Base-by-base conservation (phyloP, 352 stramenopile species). In the Globisporangium megalacanthum region DNA sequence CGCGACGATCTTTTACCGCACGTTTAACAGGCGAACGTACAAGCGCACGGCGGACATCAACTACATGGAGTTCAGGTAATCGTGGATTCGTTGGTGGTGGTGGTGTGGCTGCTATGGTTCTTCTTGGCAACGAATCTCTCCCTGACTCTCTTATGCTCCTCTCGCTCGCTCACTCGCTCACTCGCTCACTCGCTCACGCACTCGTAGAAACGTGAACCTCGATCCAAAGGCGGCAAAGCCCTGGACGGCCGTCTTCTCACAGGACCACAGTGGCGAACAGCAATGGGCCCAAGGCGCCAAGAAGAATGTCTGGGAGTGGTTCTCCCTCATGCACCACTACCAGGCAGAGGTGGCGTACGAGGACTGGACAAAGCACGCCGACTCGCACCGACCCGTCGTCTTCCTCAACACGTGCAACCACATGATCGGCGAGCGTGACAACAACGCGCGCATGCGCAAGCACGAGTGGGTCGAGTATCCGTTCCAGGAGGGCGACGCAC, bases 281-380 rank as follows among this genome's bases (percentile, higher is more conserved):
- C 67, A 77, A 52, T 94, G 85, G 85, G 66, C 83, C n/a, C 82
- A 92, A 58, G 85, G 85, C 52, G 83, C 83, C 56, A 94, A 94
- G 66, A 76, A 72, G 65, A 72, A 93, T 63, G 68, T 94, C 41
- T 77, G 76, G 60, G 83, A 76, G 52, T 94, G 85, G 85, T 94
- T 94, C 70, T 94, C 85, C 19, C 79, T 94, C 68, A 94, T 94
- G 85, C 79, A 94, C 65, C 85, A 94, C 70, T 93, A 94, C 66
- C 57, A 74, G 25, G 69, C 63, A 1, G 83, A 94, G 36, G 61
- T 91, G 31, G 22, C 58, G 37, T 67, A 69, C 56, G 54, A 52
- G 11, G 68, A 78, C 33, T 94, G 85, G 85, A 57, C 69, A 46
- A 44, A 75, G 41, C 57, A 66, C 14, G 58, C 50, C 8, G 69